Percentiles rank a stretch among this genome's conserved stretches.
These are phyloP conservation scores for Blastobotrys illinoisensis DNA, from an alignment of 1,139 yeast genomes.

Conservation along the genomic window DNA sequence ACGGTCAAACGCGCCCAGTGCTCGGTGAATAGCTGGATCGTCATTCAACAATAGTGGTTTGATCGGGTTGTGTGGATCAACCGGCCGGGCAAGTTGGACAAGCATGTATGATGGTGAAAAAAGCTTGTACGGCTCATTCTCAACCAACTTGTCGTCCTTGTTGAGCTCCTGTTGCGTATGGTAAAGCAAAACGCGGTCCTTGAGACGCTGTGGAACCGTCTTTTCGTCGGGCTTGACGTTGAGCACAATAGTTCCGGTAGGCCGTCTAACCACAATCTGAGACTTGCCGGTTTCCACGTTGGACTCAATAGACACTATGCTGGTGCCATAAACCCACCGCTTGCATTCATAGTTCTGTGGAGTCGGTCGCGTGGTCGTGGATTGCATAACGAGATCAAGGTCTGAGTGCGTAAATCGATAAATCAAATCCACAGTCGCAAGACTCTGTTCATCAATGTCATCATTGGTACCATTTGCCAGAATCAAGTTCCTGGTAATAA, in stretches of 20 bases:
- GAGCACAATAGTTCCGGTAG: constrained; percentile 58
- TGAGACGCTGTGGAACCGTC: constrained; percentile 35
- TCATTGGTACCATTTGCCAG: constrained; percentile 39
- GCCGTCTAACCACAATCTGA: constrained; percentile 50
- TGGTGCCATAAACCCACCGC: constrained; percentile 60
- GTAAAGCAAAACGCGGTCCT: constrained; percentile 13
- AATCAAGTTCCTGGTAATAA: constrained; percentile 54
- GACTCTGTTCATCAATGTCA: constrained; percentile 46
- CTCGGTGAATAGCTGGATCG: constrained; percentile 51
- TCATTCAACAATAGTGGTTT: constrained; percentile 41
- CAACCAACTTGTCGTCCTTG: constrained; percentile 6
- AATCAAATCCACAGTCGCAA: constrained; percentile 65
- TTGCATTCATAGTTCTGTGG: constrained; percentile 24
- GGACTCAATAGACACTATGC: constrained; percentile 55
- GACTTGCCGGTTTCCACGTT: constrained; percentile 50
- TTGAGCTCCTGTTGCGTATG: constrained; percentile 6
- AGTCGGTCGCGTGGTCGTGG: constrained; percentile 10
- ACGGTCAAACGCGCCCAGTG: constrained; percentile 61
- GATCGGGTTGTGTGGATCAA: constrained; percentile 20
- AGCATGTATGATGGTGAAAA: constrained; percentile 42
- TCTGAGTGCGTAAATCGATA: constrained; percentile 64
- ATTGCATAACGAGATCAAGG: constrained; percentile 47
- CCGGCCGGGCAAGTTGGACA: constrained; percentile 38
- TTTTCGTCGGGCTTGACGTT: constrained; percentile 42
- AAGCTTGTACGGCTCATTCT: constrained; percentile 10